phyloP scores from a whole-genome alignment of 2,329 filamentous ascomycete species.

The Cladosporium sp. region DNA sequence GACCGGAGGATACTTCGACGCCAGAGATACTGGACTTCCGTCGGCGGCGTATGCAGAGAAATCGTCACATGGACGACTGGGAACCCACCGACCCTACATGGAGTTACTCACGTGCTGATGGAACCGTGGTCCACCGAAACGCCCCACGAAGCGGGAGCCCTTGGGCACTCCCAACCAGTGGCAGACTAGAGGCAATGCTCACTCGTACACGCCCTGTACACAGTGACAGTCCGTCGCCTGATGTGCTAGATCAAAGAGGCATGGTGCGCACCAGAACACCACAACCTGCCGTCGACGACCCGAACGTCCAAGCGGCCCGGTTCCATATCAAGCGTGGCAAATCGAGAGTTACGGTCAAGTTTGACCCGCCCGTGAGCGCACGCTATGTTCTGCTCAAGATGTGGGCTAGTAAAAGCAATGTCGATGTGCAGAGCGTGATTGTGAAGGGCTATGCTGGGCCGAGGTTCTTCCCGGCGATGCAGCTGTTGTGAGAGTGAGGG shows the following conservation, averaged over 20 bases:
- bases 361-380: slow-evolving; percentile 71
- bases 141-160: background rate
- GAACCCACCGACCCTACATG: slow-evolving; percentile 19
- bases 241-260: background rate
- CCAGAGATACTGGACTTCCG: slow-evolving; percentile 38
- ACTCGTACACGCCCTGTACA: slow-evolving; percentile 23
- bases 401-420: slow-evolving; percentile 80
- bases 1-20: slow-evolving; percentile 33
- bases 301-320: slow-evolving; percentile 59
- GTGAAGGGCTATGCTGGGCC: slow-evolving; percentile 83
- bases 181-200: slow-evolving; percentile 27
- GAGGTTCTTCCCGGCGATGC: slow-evolving; percentile 63
- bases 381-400: slow-evolving; percentile 84
- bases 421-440: slow-evolving; percentile 85
- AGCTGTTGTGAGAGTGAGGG: slow-evolving; percentile 17
- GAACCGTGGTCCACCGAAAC: background rate
- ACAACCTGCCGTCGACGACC: slow-evolving; percentile 22
- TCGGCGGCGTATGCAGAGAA: slow-evolving; percentile 30
- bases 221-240: slow-evolving; percentile 6
- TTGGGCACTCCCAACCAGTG: background rate
- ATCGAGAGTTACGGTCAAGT: slow-evolving; percentile 82
- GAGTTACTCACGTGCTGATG: slow-evolving; percentile 7
- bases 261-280: background rate
- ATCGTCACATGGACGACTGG: slow-evolving; percentile 26
- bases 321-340: slow-evolving; percentile 84